A percentile compares a stretch with the other conserved stretches of the same genome.
These are phyloP conservation scores for Magnusiomyces suaveolens DNA, from an alignment of 1,139 yeast species.

Conservation along the genomic window DNA sequence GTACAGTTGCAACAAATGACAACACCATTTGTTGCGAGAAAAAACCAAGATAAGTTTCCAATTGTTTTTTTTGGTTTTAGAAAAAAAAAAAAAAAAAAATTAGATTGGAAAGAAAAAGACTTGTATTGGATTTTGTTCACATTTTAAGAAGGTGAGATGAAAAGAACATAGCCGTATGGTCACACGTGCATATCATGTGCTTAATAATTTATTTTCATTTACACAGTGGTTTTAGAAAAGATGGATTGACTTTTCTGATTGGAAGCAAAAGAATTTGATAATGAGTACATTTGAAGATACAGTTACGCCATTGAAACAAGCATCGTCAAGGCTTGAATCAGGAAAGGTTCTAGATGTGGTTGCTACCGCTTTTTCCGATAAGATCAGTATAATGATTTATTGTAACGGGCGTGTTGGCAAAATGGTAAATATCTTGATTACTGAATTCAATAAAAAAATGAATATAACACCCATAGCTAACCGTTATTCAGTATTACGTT, in stretches of 20 bases:
- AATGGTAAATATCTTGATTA: slow-evolving; percentile 14
- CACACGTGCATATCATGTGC: not conserved
- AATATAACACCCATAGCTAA: not conserved
- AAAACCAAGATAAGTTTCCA: not conserved
- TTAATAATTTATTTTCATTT: too few relatives aligned
- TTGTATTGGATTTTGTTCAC: not conserved
- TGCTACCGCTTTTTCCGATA: slow-evolving; percentile 28
- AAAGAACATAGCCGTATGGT: not conserved
- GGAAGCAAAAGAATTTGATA: too few relatives aligned
- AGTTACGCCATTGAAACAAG: slow-evolving; percentile 13
- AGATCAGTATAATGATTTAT: slow-evolving; percentile 29
- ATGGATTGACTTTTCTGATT: too few relatives aligned
- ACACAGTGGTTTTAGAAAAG: too few relatives aligned
- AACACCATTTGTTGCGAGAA: slow-evolving; percentile 6
- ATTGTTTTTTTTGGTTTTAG: too few relatives aligned
- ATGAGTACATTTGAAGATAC: not conserved
- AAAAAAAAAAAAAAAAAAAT: too few relatives aligned
- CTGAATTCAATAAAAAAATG: not conserved
- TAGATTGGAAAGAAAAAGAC: not conserved
- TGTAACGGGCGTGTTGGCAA: slow-evolving; percentile 29
- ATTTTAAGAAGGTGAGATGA: not conserved
- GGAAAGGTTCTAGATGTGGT: slow-evolving; percentile 27
- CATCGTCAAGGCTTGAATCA: slow-evolving; percentile 9
- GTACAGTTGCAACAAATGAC: slow-evolving; percentile 18
- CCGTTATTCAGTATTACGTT: slow-evolving; percentile 19